Base-by-base conservation (phyloP, 495 filamentous ascomycete species). In the Xylaria intraflava region DNA sequence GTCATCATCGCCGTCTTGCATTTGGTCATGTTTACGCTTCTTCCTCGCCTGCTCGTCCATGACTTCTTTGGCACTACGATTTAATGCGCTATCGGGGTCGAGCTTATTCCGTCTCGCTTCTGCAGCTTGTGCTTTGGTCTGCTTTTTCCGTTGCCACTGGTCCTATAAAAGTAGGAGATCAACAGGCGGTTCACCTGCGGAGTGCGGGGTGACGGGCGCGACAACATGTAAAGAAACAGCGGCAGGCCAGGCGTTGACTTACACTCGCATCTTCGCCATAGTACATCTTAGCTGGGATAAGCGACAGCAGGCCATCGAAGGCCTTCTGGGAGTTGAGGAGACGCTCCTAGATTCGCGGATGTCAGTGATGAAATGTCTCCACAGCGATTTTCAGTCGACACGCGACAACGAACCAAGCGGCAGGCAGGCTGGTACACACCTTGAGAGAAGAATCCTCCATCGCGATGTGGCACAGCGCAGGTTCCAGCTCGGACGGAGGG, bases 201-300 rank as follows among this genome's bases (percentile, higher is more conserved):
- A 12, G 2, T 6, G 31, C 3, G 7, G 31, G 35, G 17, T 38
- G 5, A 38, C 35, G 29, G 14, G 16, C 14, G 29, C 14, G 24
- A 20, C n/a, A 24, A 29, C n/a, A 36, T 19, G 20, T 19, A 10
- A 17, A n/a, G 12, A 11, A 35, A n/a, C 31, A 35, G 31, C 14
- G 3, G 36, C 8, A 20, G 27, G n/a, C n/a, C 49, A 41, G 17
- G 5, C 24, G 27, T 45, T n/a, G 47, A 84, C 89, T 60, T 85
- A 96, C 90, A 72, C 74, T 90, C 36, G 74, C 84, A 60, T 94
- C 89, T 61, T 90, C 84, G 35, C 85, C 88, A 65, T 93, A 95
- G 71, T 96, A 96, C 60, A 87, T 83, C 68, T 92, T 91, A 19
- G 89, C 91, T 24, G 93, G 93, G 62, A 95, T 96, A 43, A 98